A percentile compares a stretch with the other conserved stretches of the same genome.
phyloP scores from a whole-genome alignment of 1,284 basidiomycete genomes.

The Pholiota adiposa region DNA sequence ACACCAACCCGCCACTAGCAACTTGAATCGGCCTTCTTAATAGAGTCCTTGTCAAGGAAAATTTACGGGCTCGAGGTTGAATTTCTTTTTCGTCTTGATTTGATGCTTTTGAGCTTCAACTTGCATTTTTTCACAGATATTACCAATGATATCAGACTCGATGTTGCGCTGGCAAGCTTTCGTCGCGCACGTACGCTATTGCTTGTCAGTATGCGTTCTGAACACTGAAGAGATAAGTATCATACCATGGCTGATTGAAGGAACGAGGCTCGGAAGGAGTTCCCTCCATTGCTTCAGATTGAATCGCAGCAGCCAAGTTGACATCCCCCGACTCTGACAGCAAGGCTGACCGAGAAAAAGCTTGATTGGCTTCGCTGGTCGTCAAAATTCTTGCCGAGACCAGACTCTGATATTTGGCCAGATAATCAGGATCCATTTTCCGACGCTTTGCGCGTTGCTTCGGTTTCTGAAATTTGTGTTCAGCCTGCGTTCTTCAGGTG shows the following conservation, averaged over 20 bases:
- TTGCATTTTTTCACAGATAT: conserved; percentile 47
- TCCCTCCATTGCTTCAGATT: background rate
- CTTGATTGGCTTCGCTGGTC: too few species aligned
- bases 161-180: conserved; percentile 37
- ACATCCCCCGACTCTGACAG: too few species aligned
- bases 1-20: background rate
- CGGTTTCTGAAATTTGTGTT: background rate
- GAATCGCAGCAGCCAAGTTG: background rate
- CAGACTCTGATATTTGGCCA: conserved; percentile 3
- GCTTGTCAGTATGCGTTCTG: background rate
- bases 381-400: background rate
- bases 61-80: conserved; percentile 47
- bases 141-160: conserved; percentile 26
- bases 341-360: too few species aligned
- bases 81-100: conserved; percentile 44
- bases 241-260: background rate
- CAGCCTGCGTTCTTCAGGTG: background rate
- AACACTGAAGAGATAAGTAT: background rate
- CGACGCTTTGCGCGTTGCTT: conserved; percentile 6
- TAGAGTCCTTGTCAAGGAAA: background rate
- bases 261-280: background rate
- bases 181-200: conserved; percentile 29
- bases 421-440: conserved; percentile 15
- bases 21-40: background rate
- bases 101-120: conserved; percentile 46